phyloP scores from a whole-genome alignment of 495 filamentous ascomycete genomes.

The Tuber aestivum region DNA sequence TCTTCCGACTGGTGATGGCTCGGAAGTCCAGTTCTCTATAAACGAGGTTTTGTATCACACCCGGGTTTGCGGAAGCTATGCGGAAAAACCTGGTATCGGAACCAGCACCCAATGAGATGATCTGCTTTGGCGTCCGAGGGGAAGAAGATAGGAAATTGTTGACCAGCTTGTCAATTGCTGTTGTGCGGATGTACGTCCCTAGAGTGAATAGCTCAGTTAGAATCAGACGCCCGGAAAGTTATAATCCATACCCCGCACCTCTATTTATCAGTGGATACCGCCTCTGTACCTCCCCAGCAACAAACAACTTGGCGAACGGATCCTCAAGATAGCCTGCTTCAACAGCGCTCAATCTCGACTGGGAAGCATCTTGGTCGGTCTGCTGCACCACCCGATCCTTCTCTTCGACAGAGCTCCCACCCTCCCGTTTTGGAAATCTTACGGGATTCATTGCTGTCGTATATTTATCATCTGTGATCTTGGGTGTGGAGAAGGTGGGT shows the following conservation, averaged over 20 bases:
- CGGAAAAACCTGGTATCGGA: slow-evolving; percentile 85
- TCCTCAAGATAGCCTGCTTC: slow-evolving; percentile 81
- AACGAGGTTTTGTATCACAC: slow-evolving; percentile 47
- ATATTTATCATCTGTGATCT: background rate
- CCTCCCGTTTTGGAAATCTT: background rate
- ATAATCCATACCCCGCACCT: slow-evolving; percentile 52
- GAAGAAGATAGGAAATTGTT: slow-evolving; percentile 56
- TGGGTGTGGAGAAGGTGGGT: background rate
- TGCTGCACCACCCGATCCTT: slow-evolving; percentile 57
- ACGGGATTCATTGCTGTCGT: background rate
- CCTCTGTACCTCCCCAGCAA: slow-evolving; percentile 44
- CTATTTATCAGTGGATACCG: slow-evolving; percentile 87
- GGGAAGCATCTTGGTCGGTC: slow-evolving; percentile 86
- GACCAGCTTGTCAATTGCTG: slow-evolving; percentile 76
- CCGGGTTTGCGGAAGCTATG: slow-evolving; percentile 47
- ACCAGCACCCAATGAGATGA: slow-evolving; percentile 88
- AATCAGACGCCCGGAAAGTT: slow-evolving; percentile 10
- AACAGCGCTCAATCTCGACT: slow-evolving; percentile 82
- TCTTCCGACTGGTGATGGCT: slow-evolving; percentile 62
- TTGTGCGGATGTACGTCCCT: slow-evolving; percentile 94
- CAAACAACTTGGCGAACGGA: slow-evolving; percentile 65
- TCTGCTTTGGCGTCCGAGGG: slow-evolving; percentile 58
- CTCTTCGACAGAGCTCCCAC: slow-evolving; percentile 5
- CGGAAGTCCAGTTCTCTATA: slow-evolving; percentile 96
- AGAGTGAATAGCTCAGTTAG: background rate